A percentile compares a stretch with the other conserved stretches of the same genome.
These are phyloP conservation scores for Geotrichum cucujoidarum DNA, from an alignment of 1,139 yeast species.

Conservation along the genomic window DNA sequence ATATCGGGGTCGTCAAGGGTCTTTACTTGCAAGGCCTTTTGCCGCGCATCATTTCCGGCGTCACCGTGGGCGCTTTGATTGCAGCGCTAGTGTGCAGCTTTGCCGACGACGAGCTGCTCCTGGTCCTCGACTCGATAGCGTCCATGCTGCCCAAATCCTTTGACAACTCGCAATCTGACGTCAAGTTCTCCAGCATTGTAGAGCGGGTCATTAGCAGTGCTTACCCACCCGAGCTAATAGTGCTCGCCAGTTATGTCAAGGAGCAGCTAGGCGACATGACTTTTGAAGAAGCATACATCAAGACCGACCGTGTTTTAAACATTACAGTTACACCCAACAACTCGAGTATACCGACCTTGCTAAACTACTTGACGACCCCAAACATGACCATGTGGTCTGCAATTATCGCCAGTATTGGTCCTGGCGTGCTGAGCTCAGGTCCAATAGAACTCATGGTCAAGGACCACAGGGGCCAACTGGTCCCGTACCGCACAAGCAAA, in stretches of 20 bases:
- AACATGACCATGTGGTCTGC: constrained; percentile 86
- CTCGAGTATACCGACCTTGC: constrained; percentile 54
- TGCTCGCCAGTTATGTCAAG: constrained; percentile 73
- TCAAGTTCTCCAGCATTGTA: constrained; percentile 30
- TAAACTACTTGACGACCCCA: constrained; percentile 88
- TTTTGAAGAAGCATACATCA: constrained; percentile 84
- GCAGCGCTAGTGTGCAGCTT: constrained; percentile 79
- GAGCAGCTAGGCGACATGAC: constrained; percentile 79
- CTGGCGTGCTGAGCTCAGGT: constrained; percentile 53
- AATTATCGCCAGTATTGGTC: constrained; percentile 61
- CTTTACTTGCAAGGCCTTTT: constrained; percentile 65
- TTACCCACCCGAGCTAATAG: constrained; percentile 76
- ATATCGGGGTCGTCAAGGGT: constrained; percentile 85
- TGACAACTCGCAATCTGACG: constrained; percentile 29
- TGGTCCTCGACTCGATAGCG: constrained; percentile 37
- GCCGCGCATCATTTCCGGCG: constrained; percentile 86
- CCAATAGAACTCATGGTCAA: constrained; percentile 59
- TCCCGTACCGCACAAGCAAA: constrained; percentile 19
- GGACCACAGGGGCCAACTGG: constrained; percentile 42
- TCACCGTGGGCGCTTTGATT: constrained; percentile 90
- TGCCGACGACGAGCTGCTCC: constrained; percentile 47
- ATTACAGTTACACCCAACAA: constrained; percentile 69
- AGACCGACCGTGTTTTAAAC: constrained; percentile 73
- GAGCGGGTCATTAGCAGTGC: constrained; percentile 51
- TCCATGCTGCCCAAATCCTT: constrained; percentile 46